phyloP scores from a whole-genome alignment of 768 basidiomycete species.

The Pulveroboletus sp. region DNA sequence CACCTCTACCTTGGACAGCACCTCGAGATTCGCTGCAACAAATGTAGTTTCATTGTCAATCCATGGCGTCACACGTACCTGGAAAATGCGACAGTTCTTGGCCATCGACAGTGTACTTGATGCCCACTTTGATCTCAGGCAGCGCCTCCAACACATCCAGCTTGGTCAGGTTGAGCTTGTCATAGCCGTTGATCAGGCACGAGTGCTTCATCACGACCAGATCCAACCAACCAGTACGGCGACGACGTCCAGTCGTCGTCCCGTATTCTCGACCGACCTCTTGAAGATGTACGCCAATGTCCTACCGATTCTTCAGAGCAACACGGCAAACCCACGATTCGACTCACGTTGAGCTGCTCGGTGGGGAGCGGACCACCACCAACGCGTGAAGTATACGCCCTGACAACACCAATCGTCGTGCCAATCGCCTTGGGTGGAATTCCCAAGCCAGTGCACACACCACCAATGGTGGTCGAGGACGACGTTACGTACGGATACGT shows the following conservation, averaged over 20 bases:
- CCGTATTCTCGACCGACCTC: slow-evolving; percentile 93
- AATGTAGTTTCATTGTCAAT: neutral
- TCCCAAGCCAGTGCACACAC: slow-evolving; percentile 96
- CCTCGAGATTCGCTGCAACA: slow-evolving; percentile 74
- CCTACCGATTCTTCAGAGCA: slow-evolving; percentile 39
- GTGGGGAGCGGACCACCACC: slow-evolving; percentile 99
- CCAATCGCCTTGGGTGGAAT: slow-evolving; percentile 89
- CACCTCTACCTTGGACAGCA: slow-evolving; percentile 77
- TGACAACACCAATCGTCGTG: slow-evolving; percentile 89
- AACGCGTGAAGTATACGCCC: slow-evolving; percentile 97
- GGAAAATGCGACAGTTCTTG: slow-evolving; percentile 83
- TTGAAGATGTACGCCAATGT: slow-evolving; percentile 83
- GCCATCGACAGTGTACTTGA: slow-evolving; percentile 76
- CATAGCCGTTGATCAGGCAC: slow-evolving; percentile 93
- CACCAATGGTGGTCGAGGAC: slow-evolving; percentile 89
- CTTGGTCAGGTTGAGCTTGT: slow-evolving; percentile 91
- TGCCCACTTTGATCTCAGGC: slow-evolving; percentile 82
- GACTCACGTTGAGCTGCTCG: slow-evolving; percentile 83
- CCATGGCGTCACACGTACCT: slow-evolving; percentile 44
- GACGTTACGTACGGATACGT: slow-evolving; percentile 99
- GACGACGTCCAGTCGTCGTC: slow-evolving; percentile 85
- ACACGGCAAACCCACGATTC: neutral
- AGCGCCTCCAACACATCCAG: slow-evolving; percentile 88
- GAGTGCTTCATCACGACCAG: slow-evolving; percentile 94
- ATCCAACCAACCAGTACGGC: slow-evolving; percentile 98